Evolutionary conservation across 129 eudicot genomes (phyloP).

Genomic region (Chrysanthemum seticuspe): DNA sequence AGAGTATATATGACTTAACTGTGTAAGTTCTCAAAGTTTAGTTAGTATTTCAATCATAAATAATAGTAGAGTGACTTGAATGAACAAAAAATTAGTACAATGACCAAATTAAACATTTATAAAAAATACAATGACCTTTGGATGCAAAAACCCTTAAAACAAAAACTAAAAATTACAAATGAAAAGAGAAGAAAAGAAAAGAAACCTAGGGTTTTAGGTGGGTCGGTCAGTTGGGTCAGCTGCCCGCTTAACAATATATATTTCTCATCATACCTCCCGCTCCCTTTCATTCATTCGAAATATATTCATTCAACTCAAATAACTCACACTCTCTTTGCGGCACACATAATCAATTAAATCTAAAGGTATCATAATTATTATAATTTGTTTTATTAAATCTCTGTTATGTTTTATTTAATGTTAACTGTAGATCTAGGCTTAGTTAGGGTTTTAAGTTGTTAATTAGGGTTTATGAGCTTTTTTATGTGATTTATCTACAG

Average conservation of each 20-base stretch:
- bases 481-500: constrained; percentile 15
- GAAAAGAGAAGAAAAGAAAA: no score
- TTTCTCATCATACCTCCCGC: constrained; percentile 35
- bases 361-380: not conserved
- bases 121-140: no score
- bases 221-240: constrained; percentile 43
- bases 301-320: constrained; percentile 22
- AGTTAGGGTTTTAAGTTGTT: not conserved
- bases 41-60: no score
- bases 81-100: no score
- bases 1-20: no score
- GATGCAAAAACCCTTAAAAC: no score
- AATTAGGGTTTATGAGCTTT: constrained; percentile 11
- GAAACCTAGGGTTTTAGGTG: constrained; percentile 26
- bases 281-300: constrained; percentile 40
- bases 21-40: no score
- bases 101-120: no score
- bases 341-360: not conserved
- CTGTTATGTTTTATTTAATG: not conserved
- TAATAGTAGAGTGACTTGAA: no score
- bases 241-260: constrained; percentile 27
- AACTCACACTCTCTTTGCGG: not conserved
- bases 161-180: no score
- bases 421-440: constrained; percentile 6
- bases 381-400: not conserved